These are phyloP conservation scores for Sporothrix euskadiensis DNA, from an alignment of 2,329 filamentous ascomycete species.

Conservation along the genomic window DNA sequence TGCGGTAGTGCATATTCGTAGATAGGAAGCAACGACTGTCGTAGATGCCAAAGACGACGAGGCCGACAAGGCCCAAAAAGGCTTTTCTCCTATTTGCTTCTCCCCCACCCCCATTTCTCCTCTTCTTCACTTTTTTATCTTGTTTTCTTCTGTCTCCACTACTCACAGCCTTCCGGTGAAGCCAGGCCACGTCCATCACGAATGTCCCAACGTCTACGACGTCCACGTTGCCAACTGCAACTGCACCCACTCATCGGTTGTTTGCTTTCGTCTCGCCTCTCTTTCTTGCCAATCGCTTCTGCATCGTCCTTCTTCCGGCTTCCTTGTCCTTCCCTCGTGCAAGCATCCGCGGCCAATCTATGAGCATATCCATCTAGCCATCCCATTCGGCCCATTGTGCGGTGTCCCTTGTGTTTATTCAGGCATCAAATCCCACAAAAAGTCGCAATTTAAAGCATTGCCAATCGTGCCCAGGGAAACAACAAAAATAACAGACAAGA, in stretches of 20 bases:
- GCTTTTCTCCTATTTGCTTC: neutral
- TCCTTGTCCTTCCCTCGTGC: neutral
- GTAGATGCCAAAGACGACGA: neutral
- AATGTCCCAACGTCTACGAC: neutral
- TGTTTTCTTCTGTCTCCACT: constrained; percentile 18
- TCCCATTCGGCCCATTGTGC: neutral
- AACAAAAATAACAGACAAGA: neutral
- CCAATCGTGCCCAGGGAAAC: neutral
- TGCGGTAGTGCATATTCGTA: constrained; percentile 9
- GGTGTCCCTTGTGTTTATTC: neutral
- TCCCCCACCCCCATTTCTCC: neutral
- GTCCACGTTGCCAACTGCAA: neutral
- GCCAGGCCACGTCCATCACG: constrained; percentile 10
- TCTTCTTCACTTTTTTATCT: neutral
- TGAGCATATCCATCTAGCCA: neutral
- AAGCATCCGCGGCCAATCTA: constrained; percentile 10
- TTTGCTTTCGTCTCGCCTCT: neutral
- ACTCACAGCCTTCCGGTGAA: constrained; percentile 26
- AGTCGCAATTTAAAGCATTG: constrained; percentile 3
- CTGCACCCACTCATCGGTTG: neutral
- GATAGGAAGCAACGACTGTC: constrained; percentile 4
- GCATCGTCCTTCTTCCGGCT: neutral
- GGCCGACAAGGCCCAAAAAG: neutral
- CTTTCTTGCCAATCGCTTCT: constrained; percentile 14
- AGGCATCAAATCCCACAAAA: constrained; percentile 14